phyloP scores from a whole-genome alignment of 1,139 yeast species.

The Lodderomyces margitis region DNA sequence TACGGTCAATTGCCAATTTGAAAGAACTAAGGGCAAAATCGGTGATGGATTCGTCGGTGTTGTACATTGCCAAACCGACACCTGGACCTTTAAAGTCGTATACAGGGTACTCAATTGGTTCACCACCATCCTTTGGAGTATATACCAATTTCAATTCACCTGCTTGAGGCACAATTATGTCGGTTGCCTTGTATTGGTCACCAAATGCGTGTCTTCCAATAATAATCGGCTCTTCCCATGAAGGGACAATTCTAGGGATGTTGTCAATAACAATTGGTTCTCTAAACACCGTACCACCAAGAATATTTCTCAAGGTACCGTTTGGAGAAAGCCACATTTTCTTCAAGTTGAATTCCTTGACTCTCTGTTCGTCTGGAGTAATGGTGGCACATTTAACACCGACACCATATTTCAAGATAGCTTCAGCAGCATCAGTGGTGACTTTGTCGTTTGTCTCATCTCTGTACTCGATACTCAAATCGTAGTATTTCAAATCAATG shows the following conservation, averaged over 20 bases:
- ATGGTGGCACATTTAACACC: conserved; percentile 97
- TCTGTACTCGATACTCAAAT: conserved; percentile 80
- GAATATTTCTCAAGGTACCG: conserved; percentile 91
- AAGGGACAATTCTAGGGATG: conserved; percentile 86
- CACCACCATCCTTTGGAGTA: conserved; percentile 75
- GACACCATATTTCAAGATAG: conserved; percentile 83
- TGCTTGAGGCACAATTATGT: conserved; percentile 71
- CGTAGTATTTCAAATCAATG: conserved; percentile 88
- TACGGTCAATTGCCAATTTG: conserved; percentile 77
- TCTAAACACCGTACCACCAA: conserved; percentile 95
- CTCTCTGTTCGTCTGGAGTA: conserved; percentile 97
- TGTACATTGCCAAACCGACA: conserved; percentile 91
- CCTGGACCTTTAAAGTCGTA: conserved; percentile 76
- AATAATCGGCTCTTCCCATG: conserved; percentile 93
- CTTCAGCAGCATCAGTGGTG: conserved; percentile 86
- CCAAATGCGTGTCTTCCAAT: conserved; percentile 98
- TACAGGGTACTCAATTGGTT: conserved; percentile 56
- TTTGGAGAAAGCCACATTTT: conserved; percentile 98
- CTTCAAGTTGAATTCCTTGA: conserved; percentile 81
- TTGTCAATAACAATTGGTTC: conserved; percentile 91
- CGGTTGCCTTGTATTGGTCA: conserved; percentile 94
- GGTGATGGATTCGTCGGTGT: conserved; percentile 83
- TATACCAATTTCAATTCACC: conserved; percentile 78
- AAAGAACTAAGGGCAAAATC: conserved; percentile 94
- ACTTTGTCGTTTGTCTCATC: conserved; percentile 87